Conservation (phyloP, 805 yeast genomes). For the Zygosaccharomyces gambellarensis region DNA sequence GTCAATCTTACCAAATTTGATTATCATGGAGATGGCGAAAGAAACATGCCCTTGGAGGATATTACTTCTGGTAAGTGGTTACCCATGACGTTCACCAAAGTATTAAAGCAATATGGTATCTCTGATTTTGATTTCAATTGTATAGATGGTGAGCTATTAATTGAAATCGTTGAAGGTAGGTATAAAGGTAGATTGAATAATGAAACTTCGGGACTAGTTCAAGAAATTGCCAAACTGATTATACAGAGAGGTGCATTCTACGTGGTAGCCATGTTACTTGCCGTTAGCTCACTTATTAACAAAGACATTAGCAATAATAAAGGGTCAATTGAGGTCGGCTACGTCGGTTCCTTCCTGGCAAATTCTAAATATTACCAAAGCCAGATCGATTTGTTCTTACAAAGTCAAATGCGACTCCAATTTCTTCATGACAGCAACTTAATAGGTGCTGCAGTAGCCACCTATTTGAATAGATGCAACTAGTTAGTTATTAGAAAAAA, state of each 20-base stretch:
- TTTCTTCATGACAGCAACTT: slow-evolving; percentile 27
- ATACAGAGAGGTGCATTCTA: slow-evolving; percentile 27
- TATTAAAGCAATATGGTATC: slow-evolving; percentile 15
- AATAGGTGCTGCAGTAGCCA: slow-evolving; percentile 27
- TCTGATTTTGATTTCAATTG: neutral
- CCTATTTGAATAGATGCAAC: slow-evolving; percentile 8
- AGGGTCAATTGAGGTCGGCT: slow-evolving; percentile 19
- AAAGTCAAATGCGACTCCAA: slow-evolving; percentile 13
- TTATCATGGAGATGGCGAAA: neutral
- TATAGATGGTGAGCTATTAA: slow-evolving; percentile 23
- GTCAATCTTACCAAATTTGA: slow-evolving; percentile 23
- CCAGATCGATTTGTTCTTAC: slow-evolving; percentile 14
- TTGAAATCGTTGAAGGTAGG: slow-evolving; percentile 11
- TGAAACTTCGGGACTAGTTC: neutral
- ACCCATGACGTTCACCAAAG: slow-evolving; percentile 19
- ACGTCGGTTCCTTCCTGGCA: slow-evolving; percentile 29
- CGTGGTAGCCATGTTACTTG: slow-evolving; percentile 18
- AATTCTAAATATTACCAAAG: slow-evolving; percentile 18
- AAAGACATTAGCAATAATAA: neutral
- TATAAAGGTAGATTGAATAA: neutral
- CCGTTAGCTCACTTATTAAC: neutral
- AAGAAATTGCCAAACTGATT: slow-evolving; percentile 15
- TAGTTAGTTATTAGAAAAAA: neutral
- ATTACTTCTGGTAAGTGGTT: slow-evolving; percentile 29
- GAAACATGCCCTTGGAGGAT: slow-evolving; percentile 30